A percentile compares a stretch with the other conserved stretches of the same genome.
Conservation (phyloP, 2,329 filamentous ascomycete genomes). For the Leptosphaerulina australis region DNA sequence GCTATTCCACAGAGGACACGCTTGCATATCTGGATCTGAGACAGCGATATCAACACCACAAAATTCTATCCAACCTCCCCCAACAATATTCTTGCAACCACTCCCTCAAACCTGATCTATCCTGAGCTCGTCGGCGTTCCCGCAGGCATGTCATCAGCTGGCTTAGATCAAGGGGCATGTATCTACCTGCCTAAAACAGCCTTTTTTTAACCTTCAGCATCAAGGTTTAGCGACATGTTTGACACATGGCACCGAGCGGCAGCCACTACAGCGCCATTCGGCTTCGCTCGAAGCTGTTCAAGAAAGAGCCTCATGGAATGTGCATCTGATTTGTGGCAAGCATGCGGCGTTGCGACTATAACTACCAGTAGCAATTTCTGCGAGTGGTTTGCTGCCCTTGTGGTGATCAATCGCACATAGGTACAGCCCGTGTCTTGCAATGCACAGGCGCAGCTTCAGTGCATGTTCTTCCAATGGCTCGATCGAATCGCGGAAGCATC, state of each 20-base stretch:
- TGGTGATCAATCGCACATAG: constrained; percentile 4
- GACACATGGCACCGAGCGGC: constrained; percentile 9
- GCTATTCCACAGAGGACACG: not conserved
- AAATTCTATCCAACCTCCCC: not conserved
- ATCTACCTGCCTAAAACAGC: constrained; percentile 14
- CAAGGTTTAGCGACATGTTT: constrained; percentile 14
- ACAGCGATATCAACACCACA: constrained; percentile 3
- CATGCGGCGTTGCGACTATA: no score
- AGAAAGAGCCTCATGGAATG: not conserved
- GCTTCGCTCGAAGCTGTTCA: not conserved
- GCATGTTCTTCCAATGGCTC: not conserved
- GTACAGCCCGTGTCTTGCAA: not conserved
- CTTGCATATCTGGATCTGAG: not conserved
- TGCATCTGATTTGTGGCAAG: no score
- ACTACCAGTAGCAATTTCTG: not conserved
- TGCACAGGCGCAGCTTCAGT: not conserved
- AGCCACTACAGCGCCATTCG: constrained; percentile 1
- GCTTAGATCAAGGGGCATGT: constrained; percentile 8
- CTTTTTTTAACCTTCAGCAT: not conserved
- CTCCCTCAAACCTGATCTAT: not conserved
- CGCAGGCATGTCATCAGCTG: not conserved
- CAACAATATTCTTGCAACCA: not conserved
- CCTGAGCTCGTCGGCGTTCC: constrained; percentile 2
- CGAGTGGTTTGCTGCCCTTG: not conserved
- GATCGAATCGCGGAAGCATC: not conserved